Evolutionary conservation across 805 yeast species (phyloP), one percentile per base, ranked within the genome.

Genomic region (Candida berthetii): DNA sequence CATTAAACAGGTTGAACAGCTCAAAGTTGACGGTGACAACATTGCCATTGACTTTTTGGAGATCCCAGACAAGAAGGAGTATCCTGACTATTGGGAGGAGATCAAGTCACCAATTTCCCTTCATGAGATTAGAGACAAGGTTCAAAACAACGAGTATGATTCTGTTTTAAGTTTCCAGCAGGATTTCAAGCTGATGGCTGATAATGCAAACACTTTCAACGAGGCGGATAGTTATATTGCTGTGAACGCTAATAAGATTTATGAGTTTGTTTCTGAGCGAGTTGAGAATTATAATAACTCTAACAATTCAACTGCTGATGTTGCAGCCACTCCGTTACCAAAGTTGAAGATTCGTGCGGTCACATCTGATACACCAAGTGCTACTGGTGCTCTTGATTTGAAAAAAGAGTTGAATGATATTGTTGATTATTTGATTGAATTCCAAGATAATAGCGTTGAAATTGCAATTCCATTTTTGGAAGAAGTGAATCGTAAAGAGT

Each of bases 31-130:
- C 53, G 46, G 68, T 57, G 47, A 54, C 56, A 25, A 48, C 15
- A 46, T 47, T 9, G 36, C 38, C 6, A 62, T 71, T 48, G 76
- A 78, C 59, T 88, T 89, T 61, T 58, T 80, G 46, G 80, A 77
- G 49, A 68, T 88, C 31, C 96, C 96, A 7, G 73, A 84, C 20
- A 77, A 80, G 49, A 80, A 82, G 55, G 62, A 76, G 36, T 87
- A 85, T 54, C 89, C 96, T 0, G 95, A 87, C 56, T 89, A 88
- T 59, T 86, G 82, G 57, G 72, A 76, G 43, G 66, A 78, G 41
- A 78, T 86, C 36, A 62, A 67, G 40, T 63, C 64, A 18, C 95
- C 96, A 2, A 76, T 85, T 3, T 82, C 95, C 0, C 58, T 87
- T 11, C 70, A 75, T 42, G 91, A 85, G 60, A 79, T 87, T 44